Base-by-base conservation (phyloP, 148 eudicot species). In the Rhododendron griersonianum region DNA sequence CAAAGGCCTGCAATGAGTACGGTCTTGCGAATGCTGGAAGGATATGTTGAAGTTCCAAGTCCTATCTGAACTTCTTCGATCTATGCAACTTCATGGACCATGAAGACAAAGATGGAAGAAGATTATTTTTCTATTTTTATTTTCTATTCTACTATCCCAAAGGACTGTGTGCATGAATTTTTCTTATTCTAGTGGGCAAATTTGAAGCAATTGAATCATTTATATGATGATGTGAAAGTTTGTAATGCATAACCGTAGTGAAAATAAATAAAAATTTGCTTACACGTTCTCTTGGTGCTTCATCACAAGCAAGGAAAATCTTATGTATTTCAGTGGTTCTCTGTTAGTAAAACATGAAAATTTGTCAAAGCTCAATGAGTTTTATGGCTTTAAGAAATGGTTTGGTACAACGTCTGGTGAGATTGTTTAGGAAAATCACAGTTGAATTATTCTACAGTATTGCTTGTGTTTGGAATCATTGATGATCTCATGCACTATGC, bases 1-100 rank as follows among this genome's bases (percentile, higher is more conserved):
- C 65, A n/a, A 65, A 82, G 84, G 76, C 84, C 76, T 61, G 41
- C 84, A 11, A 82, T 82, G 84, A 82, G 44, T 50, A 63, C 9
- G 33, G 84, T 82, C 53, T 1, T 63, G 44, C 84, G 25, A 82
- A 82, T 61, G 84, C 84, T 82, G 25, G 84, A 82, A 82, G 84
- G 84, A n/a, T 44, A n/a, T 41, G 76, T 39, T n/a, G 55, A 63
- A 63, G 84, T 61, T 39, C 84, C 84, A 21, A 82, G n/a, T 63
- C 84, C 76, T 19, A 18, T n/a, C 13, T 18, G 28, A 9, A 9
- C 84, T 18, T 19, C 30, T 30, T 16, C 28, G 4, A 23, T 33
- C 2, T 81, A 11, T 16, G 53, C 23, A 5, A 21, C 44, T 81
- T 81, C 67, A 14, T 21, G 61, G 35, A 30, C 28, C 30, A 25